phyloP scores from a whole-genome alignment of 495 filamentous ascomycete species.

The Aspergillus sclerotioniger region DNA sequence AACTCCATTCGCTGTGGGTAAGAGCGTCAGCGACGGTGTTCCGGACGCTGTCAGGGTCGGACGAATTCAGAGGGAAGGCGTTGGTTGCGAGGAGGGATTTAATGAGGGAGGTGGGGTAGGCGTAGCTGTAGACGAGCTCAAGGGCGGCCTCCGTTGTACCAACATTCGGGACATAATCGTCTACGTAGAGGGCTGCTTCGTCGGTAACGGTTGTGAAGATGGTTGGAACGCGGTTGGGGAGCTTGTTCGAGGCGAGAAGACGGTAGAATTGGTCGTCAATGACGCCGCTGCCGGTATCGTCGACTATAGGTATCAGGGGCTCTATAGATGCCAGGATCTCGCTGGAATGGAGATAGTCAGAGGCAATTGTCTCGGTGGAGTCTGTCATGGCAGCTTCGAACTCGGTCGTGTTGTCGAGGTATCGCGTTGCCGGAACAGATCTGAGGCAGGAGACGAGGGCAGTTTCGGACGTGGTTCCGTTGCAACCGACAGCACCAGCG shows the following conservation, averaged over 20 bases:
- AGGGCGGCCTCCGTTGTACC: slow-evolving; percentile 15
- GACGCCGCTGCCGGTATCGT: slow-evolving; percentile 24
- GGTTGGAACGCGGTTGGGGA: slow-evolving; percentile 27
- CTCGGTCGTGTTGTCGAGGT: slow-evolving; percentile 26
- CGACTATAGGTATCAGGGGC: slow-evolving; percentile 30
- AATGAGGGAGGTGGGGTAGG: slow-evolving; percentile 19
- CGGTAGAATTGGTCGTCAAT: slow-evolving; percentile 32
- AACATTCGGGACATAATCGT: slow-evolving; percentile 14
- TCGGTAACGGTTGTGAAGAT: slow-evolving; percentile 30
- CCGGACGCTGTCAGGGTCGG: slow-evolving; percentile 22
- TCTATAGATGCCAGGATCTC: slow-evolving; percentile 27
- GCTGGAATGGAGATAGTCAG: slow-evolving; percentile 21
- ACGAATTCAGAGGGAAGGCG: slow-evolving; percentile 17
- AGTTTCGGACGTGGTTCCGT: slow-evolving; percentile 15
- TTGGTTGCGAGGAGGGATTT: slow-evolving; percentile 16
- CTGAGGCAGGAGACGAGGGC: slow-evolving; percentile 26
- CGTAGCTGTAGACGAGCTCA: slow-evolving; percentile 13
- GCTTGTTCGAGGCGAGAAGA: slow-evolving; percentile 17
- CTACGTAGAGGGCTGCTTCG: slow-evolving; percentile 26
- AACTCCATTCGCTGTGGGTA: slow-evolving; percentile 29
- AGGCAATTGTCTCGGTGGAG: slow-evolving; percentile 11
- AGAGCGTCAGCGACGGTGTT: slow-evolving; percentile 19
- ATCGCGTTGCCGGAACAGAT: slow-evolving; percentile 23
- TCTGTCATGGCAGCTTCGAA: slow-evolving; percentile 12
- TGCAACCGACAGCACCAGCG: slow-evolving; percentile 28